Conservation (phyloP, 768 basidiomycete genomes). For the Neoboletus magnificus region DNA sequence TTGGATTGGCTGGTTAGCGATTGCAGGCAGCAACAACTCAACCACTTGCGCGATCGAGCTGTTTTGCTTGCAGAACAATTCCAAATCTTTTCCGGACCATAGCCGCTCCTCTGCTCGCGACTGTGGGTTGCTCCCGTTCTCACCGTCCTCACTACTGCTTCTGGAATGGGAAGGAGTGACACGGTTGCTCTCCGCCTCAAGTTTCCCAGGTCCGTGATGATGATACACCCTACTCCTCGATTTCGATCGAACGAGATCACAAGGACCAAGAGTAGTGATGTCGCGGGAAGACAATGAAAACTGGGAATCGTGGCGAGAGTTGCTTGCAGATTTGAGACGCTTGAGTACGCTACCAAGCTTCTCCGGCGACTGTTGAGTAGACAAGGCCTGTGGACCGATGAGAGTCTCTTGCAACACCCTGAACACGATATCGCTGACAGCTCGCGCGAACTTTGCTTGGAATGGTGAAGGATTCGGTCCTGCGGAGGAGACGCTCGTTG, state of each 20-base stretch:
- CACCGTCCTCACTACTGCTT: slow-evolving; percentile 32
- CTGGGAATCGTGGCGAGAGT: slow-evolving; percentile 20
- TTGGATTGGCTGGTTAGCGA: slow-evolving; percentile 37
- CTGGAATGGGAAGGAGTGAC: slow-evolving; percentile 23
- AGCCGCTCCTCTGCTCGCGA: slow-evolving; percentile 45
- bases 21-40: slow-evolving; percentile 54
- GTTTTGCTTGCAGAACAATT: slow-evolving; percentile 85
- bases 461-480: slow-evolving; percentile 34
- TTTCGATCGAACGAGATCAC: slow-evolving; percentile 57
- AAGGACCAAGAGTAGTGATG: slow-evolving; percentile 19
- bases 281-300: slow-evolving; percentile 27
- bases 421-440: slow-evolving; percentile 75
- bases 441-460: slow-evolving; percentile 51
- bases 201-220: slow-evolving; percentile 57
- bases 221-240: slow-evolving; percentile 70
- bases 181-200: slow-evolving; percentile 51
- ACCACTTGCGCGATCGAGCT: slow-evolving; percentile 78
- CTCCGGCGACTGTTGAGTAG: slow-evolving; percentile 21
- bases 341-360: slow-evolving; percentile 36
- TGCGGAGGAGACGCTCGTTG: slow-evolving; percentile 24
- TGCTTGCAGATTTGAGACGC: slow-evolving; percentile 23
- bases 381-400: slow-evolving; percentile 40
- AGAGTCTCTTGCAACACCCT: slow-evolving; percentile 83
- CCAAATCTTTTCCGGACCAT: slow-evolving; percentile 83
- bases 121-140: slow-evolving; percentile 31